These are phyloP conservation scores for Celoporthe dispersa DNA, from an alignment of 2,329 filamentous ascomycete species.

Conservation along the genomic window DNA sequence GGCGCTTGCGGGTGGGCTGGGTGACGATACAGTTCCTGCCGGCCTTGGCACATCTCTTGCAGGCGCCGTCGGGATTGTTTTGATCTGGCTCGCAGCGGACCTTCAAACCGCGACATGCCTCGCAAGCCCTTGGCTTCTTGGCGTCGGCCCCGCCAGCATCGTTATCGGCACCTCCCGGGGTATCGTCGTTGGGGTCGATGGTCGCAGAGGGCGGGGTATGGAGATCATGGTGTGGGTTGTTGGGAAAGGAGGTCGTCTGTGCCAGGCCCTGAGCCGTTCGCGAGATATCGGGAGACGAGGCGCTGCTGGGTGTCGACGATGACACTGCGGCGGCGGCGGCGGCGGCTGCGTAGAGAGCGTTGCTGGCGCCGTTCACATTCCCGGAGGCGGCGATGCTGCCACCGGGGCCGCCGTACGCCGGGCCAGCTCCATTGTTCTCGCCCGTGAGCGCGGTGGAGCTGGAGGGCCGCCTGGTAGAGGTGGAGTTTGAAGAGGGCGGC, in stretches of 20 bases:
- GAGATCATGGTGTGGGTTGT: conserved; percentile 5
- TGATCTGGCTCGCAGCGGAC: conserved; percentile 84
- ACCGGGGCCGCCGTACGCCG: conserved; percentile 10
- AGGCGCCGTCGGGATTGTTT: conserved; percentile 64
- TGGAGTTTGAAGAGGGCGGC: conserved; percentile 7
- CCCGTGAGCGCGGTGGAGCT: neutral
- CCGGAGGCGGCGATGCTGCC: neutral
- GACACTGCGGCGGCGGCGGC: conserved; percentile 10
- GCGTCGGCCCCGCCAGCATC: conserved; percentile 48
- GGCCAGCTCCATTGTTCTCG: neutral
- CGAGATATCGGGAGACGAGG: conserved; percentile 21
- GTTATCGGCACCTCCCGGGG: conserved; percentile 23
- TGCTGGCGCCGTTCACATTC: conserved; percentile 12
- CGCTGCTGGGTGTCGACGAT: conserved; percentile 17
- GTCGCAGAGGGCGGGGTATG: conserved; percentile 24
- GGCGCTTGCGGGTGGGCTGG: conserved; percentile 73
- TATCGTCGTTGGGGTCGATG: conserved; percentile 21
- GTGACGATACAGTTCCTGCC: conserved; percentile 79
- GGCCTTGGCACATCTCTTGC: conserved; percentile 79
- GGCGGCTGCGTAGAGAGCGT: conserved; percentile 11
- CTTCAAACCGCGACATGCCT: conserved; percentile 76
- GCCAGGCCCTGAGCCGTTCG: conserved; percentile 8
- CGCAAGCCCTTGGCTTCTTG: conserved; percentile 74
- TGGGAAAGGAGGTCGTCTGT: conserved; percentile 13
- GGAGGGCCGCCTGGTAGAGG: conserved; percentile 1